Evolutionary conservation across 2,329 filamentous ascomycete genomes (phyloP).

Genomic region (Stromatinia cepivora): DNA sequence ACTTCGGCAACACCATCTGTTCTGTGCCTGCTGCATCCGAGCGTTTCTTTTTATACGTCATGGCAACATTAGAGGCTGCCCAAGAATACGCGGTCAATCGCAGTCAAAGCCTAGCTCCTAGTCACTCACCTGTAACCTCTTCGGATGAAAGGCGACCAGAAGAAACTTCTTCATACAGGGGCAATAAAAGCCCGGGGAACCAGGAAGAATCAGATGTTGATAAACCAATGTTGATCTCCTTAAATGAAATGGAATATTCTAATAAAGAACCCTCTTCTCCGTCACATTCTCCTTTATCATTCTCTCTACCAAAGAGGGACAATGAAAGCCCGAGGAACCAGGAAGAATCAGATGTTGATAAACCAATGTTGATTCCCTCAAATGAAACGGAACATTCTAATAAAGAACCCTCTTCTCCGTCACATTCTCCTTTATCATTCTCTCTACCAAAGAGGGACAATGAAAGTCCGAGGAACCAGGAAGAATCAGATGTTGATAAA

Average conservation of each 20-base stretch:
- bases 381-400: background rate
- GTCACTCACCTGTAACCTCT: background rate
- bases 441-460: too few relatives aligned
- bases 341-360: background rate
- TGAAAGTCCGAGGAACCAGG: too few relatives aligned
- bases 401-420: too few relatives aligned
- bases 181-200: too few relatives aligned
- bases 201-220: background rate
- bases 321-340: background rate
- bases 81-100: background rate
- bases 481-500: background rate
- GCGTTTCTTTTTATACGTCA: background rate
- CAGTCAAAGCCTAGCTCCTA: background rate
- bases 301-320: too few relatives aligned
- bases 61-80: background rate
- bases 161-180: background rate
- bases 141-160: background rate
- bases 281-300: too few relatives aligned
- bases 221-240: background rate
- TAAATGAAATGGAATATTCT: background rate
- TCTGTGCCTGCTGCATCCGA: background rate
- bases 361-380: background rate
- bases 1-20: background rate
- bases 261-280: background rate
- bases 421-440: too few relatives aligned